Evolutionary conservation across 2,329 filamentous ascomycete species (phyloP).

Genomic region (Myriosclerotinia scirpicola): DNA sequence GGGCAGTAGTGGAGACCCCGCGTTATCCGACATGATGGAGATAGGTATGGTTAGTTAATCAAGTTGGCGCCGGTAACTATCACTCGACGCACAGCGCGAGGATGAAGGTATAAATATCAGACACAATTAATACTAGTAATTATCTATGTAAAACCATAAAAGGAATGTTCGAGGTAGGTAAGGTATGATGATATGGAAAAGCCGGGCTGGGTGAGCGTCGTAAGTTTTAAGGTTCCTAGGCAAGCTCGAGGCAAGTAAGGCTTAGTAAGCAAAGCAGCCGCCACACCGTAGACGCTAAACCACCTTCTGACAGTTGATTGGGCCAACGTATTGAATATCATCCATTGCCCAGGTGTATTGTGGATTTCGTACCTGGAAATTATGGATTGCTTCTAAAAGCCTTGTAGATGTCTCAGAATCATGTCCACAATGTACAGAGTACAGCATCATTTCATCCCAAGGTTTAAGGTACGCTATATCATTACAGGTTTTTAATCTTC

Average conservation of each 20-base stretch:
- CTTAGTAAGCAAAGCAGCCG: neutral
- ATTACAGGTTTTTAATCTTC: too few species aligned
- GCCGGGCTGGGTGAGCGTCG: neutral
- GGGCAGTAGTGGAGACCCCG: constrained; percentile 22
- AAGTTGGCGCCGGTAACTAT: constrained; percentile 9
- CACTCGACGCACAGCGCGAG: constrained; percentile 24
- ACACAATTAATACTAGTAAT: neutral
- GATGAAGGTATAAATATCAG: constrained; percentile 16
- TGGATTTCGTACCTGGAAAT: neutral
- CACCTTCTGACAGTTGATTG: neutral
- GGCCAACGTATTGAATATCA: constrained; percentile 9
- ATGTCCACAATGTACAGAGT: neutral
- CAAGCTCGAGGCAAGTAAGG: neutral
- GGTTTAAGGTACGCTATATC: neutral
- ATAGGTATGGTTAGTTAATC: neutral
- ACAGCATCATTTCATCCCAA: constrained; percentile 14
- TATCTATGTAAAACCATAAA: neutral
- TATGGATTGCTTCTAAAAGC: constrained; percentile 7
- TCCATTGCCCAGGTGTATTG: too few species aligned
- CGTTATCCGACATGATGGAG: constrained; percentile 18
- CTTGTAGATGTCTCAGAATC: neutral
- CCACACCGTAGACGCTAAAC: constrained; percentile 9
- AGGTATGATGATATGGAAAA: neutral
- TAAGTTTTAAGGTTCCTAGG: constrained; percentile 3
- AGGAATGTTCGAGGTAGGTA: neutral